Conservation (phyloP, 139 green algal genomes). For the Trebouxia sp. region DNA sequence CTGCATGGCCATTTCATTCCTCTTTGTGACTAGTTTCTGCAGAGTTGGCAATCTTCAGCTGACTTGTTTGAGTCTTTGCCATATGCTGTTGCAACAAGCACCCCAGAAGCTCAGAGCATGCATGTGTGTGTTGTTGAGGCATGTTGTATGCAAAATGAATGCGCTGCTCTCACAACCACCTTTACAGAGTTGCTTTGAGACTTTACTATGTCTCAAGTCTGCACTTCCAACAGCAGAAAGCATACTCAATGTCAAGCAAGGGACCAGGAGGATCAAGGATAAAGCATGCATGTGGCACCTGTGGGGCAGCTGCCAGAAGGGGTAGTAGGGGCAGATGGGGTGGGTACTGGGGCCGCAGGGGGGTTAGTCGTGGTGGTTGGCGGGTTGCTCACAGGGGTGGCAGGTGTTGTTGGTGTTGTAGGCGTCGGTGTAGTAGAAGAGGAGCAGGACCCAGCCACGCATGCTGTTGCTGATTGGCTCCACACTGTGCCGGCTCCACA, state of each 20-base stretch:
- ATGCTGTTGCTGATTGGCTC: neutral
- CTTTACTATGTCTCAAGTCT: no score
- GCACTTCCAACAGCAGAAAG: no score
- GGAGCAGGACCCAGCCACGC: neutral
- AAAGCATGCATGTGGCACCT: neutral
- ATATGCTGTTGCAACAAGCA: neutral
- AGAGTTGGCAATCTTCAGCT: neutral
- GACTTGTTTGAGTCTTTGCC: neutral
- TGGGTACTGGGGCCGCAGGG: neutral
- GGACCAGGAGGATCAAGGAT: neutral
- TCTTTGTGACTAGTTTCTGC: neutral
- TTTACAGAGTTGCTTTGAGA: no score
- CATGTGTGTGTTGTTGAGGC: no score
- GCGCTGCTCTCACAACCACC: no score
- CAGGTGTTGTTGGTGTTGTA: no score
- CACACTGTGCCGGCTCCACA: neutral
- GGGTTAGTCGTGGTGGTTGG: no score
- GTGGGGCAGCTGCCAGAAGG: neutral
- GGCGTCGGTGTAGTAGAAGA: neutral
- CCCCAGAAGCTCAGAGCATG: neutral
- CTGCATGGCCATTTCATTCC: neutral
- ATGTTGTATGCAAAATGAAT: no score
- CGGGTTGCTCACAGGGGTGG: no score
- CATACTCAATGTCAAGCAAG: no score
- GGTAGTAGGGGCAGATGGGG: neutral